Evolutionary conservation across 2,329 filamentous ascomycete genomes (phyloP), one percentile per base, ranked within the genome.

Genomic region (Ophiostoma sp.): DNA sequence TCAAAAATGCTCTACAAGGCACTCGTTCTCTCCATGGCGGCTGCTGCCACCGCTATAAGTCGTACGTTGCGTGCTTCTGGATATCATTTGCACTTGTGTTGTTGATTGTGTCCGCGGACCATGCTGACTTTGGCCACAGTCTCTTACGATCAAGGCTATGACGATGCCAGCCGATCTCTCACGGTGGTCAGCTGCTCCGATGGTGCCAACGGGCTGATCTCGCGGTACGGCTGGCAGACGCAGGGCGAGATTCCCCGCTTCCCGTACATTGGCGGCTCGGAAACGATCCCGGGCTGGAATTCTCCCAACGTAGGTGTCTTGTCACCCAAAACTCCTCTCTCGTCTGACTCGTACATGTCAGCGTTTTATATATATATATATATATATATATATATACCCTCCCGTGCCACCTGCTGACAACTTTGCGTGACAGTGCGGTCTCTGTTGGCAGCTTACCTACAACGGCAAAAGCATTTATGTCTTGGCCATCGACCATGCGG

Each of bases 401-500:
- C 27, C 27, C 27, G 27, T 27, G 27, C 27, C 16, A n/a, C 11
- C 36, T 40, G 52, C 65, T 66, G 52, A 66, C 49, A 16, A 6
- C 38, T 27, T 27, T n/a, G 16, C 11, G 16, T n/a, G 71, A n/a
- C 74, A 79, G 76, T 89, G 87, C 77, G 86, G 86, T 65, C 81
- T 80, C 42, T 89, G 87, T 81, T 89, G 83, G 81, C 73, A 78
- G 69, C 78, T 87, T 68, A 80, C 77, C 14, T 88, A 82, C 76
- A 78, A 81, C 55, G 81, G 81, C 71, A 78, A 76, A 69, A 81
- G 66, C 71, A 88, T 77, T 87, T 89, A 92, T 71, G 96, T 97
- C 67, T 82, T 97, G n/a, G 93, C 93, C 12, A 85, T 97, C 16
- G 97, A 97, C 78, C 97, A 98, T 77, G 96, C 93, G 16, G 84